Conservation (phyloP, 768 basidiomycete genomes). For the Pilatotrama ljubarskyi region DNA sequence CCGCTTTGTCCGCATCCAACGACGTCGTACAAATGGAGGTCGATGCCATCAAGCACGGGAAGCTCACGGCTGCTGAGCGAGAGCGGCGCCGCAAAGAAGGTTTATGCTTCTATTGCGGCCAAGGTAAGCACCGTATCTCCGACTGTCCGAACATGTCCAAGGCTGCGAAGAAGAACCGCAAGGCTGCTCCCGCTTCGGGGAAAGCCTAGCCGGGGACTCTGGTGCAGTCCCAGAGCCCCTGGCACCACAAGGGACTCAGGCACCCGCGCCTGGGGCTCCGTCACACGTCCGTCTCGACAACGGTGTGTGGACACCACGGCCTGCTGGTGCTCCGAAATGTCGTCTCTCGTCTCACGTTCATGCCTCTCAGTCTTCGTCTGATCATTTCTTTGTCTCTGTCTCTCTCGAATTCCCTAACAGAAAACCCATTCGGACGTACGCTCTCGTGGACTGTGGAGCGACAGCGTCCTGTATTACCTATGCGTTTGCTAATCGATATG, state of each 20-base stretch:
- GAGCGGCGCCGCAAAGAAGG: slow-evolving; percentile 26
- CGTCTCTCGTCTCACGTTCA: slow-evolving; percentile 10
- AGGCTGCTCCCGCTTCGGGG: slow-evolving; percentile 11
- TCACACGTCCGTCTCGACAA: slow-evolving; percentile 6
- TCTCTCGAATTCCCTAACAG: slow-evolving; percentile 33
- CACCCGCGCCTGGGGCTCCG: slow-evolving; percentile 7
- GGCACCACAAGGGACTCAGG: slow-evolving; percentile 8
- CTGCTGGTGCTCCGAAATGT: slow-evolving; percentile 3
- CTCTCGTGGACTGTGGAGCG: slow-evolving; percentile 40
- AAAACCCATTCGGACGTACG: slow-evolving; percentile 35
- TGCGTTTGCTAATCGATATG: slow-evolving; percentile 34
- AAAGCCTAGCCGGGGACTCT: slow-evolving; percentile 31
- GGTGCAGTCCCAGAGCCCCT: slow-evolving; percentile 25
- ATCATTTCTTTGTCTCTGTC: slow-evolving; percentile 31
- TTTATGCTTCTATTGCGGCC: slow-evolving; percentile 41
- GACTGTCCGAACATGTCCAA: slow-evolving; percentile 32
- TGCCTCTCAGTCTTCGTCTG: slow-evolving; percentile 6
- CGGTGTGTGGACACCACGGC: slow-evolving; percentile 3
- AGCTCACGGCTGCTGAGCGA: slow-evolving; percentile 31
- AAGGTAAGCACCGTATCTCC: slow-evolving; percentile 30
- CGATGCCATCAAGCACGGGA: slow-evolving; percentile 26
- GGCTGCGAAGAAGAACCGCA: slow-evolving; percentile 16
- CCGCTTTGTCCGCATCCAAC: not conserved
- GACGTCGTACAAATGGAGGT: slow-evolving; percentile 21
- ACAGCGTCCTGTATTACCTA: slow-evolving; percentile 39